phyloP scores from a whole-genome alignment of 1,139 yeast species.

The Nakaseomyces glabratus region DNA sequence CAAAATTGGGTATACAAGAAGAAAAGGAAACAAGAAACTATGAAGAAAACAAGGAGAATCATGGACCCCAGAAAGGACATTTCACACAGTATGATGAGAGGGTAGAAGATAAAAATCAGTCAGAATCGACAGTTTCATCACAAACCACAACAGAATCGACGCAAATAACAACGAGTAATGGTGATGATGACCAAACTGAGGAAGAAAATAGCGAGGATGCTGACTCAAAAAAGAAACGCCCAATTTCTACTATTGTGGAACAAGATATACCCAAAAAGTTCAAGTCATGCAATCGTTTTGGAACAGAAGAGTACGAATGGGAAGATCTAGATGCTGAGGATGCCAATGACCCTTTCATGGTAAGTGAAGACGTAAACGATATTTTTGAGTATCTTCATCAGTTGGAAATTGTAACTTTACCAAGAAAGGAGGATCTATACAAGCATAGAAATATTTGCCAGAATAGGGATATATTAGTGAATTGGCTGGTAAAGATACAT shows the following conservation, averaged over 20 bases:
- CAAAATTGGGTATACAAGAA: neutral
- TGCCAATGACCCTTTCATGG: conserved; percentile 88
- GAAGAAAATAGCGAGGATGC: conserved; percentile 6
- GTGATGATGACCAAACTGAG: conserved; percentile 2
- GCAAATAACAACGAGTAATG: conserved; percentile 8
- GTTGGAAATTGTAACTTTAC: conserved; percentile 67
- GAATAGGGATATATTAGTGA: conserved; percentile 77
- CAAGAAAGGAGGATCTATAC: conserved; percentile 64
- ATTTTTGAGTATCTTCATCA: conserved; percentile 74
- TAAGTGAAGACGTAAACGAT: conserved; percentile 82
- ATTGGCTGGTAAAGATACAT: conserved; percentile 94
- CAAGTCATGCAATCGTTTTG: conserved; percentile 23
- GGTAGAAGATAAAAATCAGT: conserved; percentile 1
- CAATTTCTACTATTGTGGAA: conserved; percentile 30
- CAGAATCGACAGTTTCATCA: conserved; percentile 5
- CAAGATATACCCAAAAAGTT: conserved; percentile 30
- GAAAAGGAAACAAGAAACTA: neutral
- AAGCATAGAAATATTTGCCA: conserved; percentile 74
- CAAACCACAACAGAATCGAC: conserved; percentile 8
- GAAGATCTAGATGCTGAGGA: conserved; percentile 92
- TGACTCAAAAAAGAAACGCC: conserved; percentile 27
- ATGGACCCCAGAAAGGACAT: conserved; percentile 15
- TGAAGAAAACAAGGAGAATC: conserved; percentile 21
- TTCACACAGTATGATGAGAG: conserved; percentile 5
- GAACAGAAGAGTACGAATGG: conserved; percentile 48